Evolutionary conservation across 257 asterid species (phyloP).

Genomic region (Paulownia fortunei): DNA sequence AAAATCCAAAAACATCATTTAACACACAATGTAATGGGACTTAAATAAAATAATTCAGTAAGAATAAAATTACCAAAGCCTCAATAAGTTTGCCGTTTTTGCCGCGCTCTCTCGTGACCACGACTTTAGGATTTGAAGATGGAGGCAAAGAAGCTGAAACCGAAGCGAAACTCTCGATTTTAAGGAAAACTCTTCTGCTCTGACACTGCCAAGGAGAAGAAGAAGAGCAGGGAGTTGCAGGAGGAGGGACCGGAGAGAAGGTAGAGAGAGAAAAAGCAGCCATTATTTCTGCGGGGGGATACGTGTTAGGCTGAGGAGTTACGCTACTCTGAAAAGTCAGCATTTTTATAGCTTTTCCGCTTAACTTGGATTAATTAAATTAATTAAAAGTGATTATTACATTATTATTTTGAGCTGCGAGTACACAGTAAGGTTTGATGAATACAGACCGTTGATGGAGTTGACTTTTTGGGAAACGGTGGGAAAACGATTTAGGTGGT

Average conservation of each 20-base stretch:
- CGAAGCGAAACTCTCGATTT: constrained; percentile 24
- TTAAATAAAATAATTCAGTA: background rate
- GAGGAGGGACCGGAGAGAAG: constrained; percentile 37
- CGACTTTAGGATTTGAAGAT: constrained; percentile 54
- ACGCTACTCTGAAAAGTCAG: background rate
- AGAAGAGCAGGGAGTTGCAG: constrained; percentile 35
- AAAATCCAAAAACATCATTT: background rate
- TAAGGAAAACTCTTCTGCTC: constrained; percentile 5
- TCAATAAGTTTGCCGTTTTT: constrained; percentile 73
- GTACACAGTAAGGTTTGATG: background rate
- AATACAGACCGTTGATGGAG: background rate
- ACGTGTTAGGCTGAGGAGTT: constrained; percentile 31
- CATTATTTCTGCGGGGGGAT: constrained; percentile 36
- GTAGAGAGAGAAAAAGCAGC: constrained; percentile 48
- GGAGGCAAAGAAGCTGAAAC: constrained; percentile 39
- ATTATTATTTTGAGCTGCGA: too few species aligned
- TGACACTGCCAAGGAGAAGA: constrained; percentile 28
- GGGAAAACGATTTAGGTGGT: background rate
- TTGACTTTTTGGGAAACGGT: too few species aligned
- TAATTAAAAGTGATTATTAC: background rate
- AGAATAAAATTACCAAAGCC: constrained; percentile 54
- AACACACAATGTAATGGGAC: background rate
- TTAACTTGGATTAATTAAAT: background rate
- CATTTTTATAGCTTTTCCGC: background rate
- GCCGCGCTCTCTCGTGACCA: constrained; percentile 86